A percentile compares a stretch with the other conserved stretches of the same genome.
Evolutionary conservation across 768 basidiomycete genomes (phyloP).

Genomic region (Suillus alpinus): DNA sequence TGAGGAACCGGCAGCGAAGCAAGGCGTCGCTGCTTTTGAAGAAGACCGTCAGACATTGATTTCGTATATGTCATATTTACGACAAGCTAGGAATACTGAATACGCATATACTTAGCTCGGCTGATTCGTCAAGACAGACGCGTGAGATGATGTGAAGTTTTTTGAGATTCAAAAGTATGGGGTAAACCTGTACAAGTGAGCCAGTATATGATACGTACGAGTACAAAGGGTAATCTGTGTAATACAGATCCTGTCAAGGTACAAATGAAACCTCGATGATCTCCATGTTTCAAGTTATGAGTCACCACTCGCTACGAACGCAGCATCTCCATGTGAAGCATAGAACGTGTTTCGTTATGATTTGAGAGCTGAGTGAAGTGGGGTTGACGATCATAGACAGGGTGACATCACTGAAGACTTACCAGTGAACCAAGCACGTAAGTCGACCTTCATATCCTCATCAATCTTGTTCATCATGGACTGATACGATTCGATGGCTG

Average conservation of each 20-base stretch:
- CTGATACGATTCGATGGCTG: neutral
- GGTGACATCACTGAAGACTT: neutral
- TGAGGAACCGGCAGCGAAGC: no score
- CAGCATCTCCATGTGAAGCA: neutral
- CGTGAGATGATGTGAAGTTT: no score
- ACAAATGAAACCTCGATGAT: neutral
- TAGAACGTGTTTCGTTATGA: neutral
- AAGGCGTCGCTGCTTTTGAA: no score
- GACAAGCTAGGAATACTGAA: no score
- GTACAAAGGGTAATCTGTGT: neutral
- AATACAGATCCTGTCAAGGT: neutral
- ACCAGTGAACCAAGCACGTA: neutral
- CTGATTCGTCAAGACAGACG: no score
- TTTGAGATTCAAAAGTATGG: no score
- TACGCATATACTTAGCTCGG: no score
- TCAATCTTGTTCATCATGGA: neutral
- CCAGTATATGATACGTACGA: neutral
- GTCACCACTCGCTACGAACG: neutral
- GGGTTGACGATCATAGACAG: neutral
- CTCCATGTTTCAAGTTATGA: neutral
- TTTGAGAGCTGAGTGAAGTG: neutral
- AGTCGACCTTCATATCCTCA: neutral
- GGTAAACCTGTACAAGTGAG: neutral
- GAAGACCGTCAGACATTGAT: no score
- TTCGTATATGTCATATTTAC: no score